Evolutionary conservation across 139 green algal species (phyloP), one percentile per base, ranked within the genome.

Genomic region (Edaphochlamys debaryana): DNA sequence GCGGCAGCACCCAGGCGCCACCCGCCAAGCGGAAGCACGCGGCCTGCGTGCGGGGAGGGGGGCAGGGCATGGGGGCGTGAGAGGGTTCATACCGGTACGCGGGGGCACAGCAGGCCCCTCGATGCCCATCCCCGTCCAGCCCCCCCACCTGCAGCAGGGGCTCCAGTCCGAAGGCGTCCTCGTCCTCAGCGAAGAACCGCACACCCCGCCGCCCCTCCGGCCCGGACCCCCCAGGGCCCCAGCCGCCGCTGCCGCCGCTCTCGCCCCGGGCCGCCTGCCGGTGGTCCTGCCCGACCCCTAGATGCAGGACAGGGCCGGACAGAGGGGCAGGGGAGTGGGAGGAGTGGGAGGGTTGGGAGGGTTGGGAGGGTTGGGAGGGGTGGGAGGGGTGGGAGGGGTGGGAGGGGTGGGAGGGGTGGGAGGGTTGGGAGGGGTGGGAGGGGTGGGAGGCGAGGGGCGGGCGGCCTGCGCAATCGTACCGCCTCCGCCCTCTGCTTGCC

Each of bases 121-220:
- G n/a, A n/a, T n/a, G n/a, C n/a, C n/a, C n/a, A n/a, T n/a, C n/a
- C n/a, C n/a, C n/a, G n/a, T n/a, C n/a, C n/a, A n/a, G n/a, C n/a
- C n/a, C n/a, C n/a, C 42, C 3, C 69, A 68, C 79, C 76, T 94
- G 89, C 77, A 96, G 83, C 17, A 92, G 72, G 40, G 92, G 80
- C 66, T 96, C 93, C 64, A 96, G 85, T n/a, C 58, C 78, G 69
- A 90, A 94, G 23, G 88, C 30, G 72, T 96, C 94, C 60, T 95
- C 87, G 41, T 96, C 94, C 22, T 96, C 94, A 5, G 67, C 71
- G 69, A 96, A 96, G 69, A 95, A 95, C 27, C 93, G 83, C 36
- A 83, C 90, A 23, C 94, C 93, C 48, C 87, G 88, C 50, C 23
- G 78, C 56, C 38, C 9, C n/a, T n/a, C n/a, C n/a, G n/a, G n/a